Conservation (phyloP, 208 protist species). For the Wallacemonas sp. region DNA sequence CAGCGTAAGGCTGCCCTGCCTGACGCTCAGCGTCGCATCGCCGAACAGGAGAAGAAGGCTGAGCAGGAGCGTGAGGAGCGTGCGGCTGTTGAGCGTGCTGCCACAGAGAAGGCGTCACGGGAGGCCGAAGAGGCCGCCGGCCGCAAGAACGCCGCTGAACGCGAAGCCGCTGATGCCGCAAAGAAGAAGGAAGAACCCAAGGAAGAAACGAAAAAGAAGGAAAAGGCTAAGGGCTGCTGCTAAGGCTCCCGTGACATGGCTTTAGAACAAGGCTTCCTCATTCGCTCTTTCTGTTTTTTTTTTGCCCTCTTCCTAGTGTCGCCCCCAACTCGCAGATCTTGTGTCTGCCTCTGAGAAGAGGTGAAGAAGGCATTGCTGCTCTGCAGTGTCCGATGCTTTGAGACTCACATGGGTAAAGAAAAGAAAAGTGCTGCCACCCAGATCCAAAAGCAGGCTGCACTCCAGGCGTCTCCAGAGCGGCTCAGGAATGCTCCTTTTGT, state of each 20-base stretch:
- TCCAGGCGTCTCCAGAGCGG: too few relatives aligned
- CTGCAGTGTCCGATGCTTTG: too few relatives aligned
- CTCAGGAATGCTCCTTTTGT: not conserved
- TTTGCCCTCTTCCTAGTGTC: too few relatives aligned
- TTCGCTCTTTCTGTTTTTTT: not conserved
- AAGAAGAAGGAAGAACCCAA: too few relatives aligned
- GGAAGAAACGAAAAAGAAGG: slow-evolving; percentile 18
- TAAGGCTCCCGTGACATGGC: not conserved
- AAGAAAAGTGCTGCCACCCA: too few relatives aligned
- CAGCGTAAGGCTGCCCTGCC: slow-evolving; percentile 41
- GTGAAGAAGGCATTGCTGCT: too few relatives aligned
- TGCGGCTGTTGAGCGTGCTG: slow-evolving; percentile 8
- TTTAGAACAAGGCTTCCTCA: not conserved
- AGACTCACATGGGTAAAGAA: too few relatives aligned
- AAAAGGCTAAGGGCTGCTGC: slow-evolving; percentile 23
- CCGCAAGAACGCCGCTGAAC: slow-evolving; percentile 5
- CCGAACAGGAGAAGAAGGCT: slow-evolving; percentile 25
- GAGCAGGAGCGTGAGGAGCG: slow-evolving; percentile 21
- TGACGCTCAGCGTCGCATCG: slow-evolving; percentile 22
- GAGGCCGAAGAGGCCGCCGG: slow-evolving; percentile 22
- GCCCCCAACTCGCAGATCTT: too few relatives aligned
- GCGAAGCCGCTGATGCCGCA: not conserved
- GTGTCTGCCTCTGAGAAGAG: too few relatives aligned
- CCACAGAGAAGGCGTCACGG: slow-evolving; percentile 9
- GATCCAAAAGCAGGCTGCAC: too few relatives aligned